Evolutionary conservation across 1,284 basidiomycete species (phyloP).

Genomic region (Pseudozyma pruni): DNA sequence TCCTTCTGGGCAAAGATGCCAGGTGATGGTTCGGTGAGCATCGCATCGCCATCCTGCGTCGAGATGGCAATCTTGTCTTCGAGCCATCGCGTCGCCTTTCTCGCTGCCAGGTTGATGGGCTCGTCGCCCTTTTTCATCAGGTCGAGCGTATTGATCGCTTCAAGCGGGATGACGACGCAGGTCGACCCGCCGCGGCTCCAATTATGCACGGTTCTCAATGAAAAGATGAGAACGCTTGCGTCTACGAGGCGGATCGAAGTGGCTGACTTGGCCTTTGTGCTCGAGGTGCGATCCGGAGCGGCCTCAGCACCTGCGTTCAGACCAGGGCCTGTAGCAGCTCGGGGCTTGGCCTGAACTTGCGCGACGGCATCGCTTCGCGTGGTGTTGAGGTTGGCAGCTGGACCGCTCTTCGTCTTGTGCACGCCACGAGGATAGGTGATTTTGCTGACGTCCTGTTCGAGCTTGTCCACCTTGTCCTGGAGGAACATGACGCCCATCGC

Average conservation of each 20-base stretch:
- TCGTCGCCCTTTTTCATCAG: constrained; percentile 88
- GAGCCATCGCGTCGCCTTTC: constrained; percentile 81
- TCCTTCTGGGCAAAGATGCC: constrained; percentile 46
- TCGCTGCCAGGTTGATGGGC: constrained; percentile 80
- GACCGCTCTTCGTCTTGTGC: constrained; percentile 25
- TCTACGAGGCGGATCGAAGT: constrained; percentile 72
- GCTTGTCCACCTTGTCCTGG: constrained; percentile 55
- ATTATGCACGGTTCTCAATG: constrained; percentile 80
- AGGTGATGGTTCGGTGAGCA: constrained; percentile 29
- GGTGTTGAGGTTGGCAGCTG: neutral
- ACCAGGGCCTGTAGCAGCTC: constrained; percentile 28
- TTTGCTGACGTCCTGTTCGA: constrained; percentile 49
- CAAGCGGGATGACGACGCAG: constrained; percentile 82
- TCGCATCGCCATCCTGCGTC: constrained; percentile 13
- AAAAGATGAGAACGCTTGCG: constrained; percentile 85
- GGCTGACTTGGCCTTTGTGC: neutral
- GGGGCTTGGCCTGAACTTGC: constrained; percentile 15
- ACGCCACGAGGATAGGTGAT: constrained; percentile 35
- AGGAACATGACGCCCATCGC: constrained; percentile 63
- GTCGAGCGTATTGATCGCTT: constrained; percentile 92
- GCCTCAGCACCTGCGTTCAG: neutral
- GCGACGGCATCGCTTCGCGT: neutral
- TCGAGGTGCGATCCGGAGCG: neutral
- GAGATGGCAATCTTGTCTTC: constrained; percentile 70
- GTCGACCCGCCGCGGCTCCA: constrained; percentile 79